These are phyloP conservation scores for Picochlorum costavermella DNA, from an alignment of 139 green algal genomes.

Conservation along the genomic window DNA sequence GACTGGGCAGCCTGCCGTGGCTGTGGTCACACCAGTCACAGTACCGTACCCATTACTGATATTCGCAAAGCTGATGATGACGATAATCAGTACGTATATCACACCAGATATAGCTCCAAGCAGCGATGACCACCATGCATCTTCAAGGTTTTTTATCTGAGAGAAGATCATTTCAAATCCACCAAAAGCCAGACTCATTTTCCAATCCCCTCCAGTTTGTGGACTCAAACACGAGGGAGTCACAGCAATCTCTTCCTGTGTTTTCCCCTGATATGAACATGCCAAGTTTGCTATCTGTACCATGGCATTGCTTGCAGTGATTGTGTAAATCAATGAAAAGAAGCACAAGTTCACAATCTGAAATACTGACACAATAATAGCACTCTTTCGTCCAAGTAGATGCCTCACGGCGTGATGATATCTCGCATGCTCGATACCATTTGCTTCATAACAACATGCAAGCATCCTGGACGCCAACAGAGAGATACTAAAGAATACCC, in stretches of 20 bases:
- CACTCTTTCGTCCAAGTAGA: neutral
- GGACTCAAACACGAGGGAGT: neutral
- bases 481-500: neutral
- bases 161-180: conserved; percentile 33
- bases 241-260: too few species aligned
- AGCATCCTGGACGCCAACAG: neutral
- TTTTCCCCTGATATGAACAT: conserved; percentile 1
- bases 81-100: too few species aligned
- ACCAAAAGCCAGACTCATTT: conserved; percentile 34
- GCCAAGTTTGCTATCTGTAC: conserved; percentile 7
- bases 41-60: neutral
- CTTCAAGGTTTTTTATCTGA: conserved; percentile 22
- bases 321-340: conserved; percentile 16
- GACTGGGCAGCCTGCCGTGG: neutral
- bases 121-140: conserved; percentile 7
- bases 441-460: neutral
- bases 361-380: conserved; percentile 1
- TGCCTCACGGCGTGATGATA: conserved; percentile 7
- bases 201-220: conserved; percentile 14
- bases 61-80: too few species aligned
- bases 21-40: conserved; percentile 3
- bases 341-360: conserved; percentile 19
- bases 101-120: conserved; percentile 4
- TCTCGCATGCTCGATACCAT: neutral
- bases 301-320: conserved; percentile 6